Conservation (phyloP, 306 rosid species). For the Carpinus viminea region DNA sequence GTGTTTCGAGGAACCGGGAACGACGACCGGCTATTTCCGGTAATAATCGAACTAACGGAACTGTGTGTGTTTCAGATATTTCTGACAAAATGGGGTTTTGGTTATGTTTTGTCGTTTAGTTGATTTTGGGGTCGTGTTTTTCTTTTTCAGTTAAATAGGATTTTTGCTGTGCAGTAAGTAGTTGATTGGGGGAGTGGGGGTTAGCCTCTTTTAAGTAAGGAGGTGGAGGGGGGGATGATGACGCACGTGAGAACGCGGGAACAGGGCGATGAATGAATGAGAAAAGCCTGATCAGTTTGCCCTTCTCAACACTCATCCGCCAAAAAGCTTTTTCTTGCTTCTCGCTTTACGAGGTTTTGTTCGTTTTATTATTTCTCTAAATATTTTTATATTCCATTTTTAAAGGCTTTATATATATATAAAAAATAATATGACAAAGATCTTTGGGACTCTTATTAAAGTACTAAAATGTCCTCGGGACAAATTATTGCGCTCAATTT, state of each 20-base stretch:
- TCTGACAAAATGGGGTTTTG: constrained; percentile 53
- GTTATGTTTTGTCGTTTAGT: constrained; percentile 54
- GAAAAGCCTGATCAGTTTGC: constrained; percentile 49
- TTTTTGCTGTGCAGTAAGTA: neutral
- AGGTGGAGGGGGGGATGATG: constrained; percentile 29
- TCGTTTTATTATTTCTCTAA: neutral
- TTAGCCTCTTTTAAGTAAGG: neutral
- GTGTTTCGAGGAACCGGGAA: constrained; percentile 62
- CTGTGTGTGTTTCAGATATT: constrained; percentile 48
- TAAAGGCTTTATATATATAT: neutral
- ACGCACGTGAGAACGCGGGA: constrained; percentile 72
- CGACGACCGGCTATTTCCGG: constrained; percentile 64
- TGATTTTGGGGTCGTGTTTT: neutral
- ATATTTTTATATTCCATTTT: neutral
- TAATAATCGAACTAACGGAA: constrained; percentile 52
- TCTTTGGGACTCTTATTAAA: neutral
- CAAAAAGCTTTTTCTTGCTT: constrained; percentile 28
- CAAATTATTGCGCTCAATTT: too few relatives aligned
- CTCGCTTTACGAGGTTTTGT: constrained; percentile 48
- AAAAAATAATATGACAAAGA: too few relatives aligned
- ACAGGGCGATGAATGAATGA: constrained; percentile 49
- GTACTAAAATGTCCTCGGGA: neutral
- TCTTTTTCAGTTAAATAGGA: neutral
- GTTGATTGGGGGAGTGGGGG: neutral
- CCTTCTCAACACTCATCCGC: constrained; percentile 54